These are phyloP conservation scores for Quercus alba DNA, from an alignment of 306 rosid genomes.

Conservation along the genomic window DNA sequence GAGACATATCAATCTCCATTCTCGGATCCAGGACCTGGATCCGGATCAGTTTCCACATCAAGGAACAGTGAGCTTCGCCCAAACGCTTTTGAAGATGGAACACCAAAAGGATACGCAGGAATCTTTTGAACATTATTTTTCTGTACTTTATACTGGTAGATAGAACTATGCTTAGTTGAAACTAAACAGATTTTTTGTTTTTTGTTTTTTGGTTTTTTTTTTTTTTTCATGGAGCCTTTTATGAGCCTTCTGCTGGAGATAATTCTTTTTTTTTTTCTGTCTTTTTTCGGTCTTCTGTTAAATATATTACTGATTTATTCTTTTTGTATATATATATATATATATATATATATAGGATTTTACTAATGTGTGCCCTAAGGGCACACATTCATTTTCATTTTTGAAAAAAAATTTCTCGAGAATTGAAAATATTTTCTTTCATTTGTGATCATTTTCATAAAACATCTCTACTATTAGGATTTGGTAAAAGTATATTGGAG, in stretches of 20 bases:
- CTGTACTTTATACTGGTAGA: conserved; percentile 14
- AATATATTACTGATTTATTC: background rate
- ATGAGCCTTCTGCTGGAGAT: background rate
- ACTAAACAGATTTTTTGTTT: background rate
- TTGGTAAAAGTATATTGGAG: too few species aligned
- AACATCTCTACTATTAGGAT: too few species aligned
- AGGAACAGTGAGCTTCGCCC: conserved; percentile 15
- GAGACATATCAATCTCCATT: conserved; percentile 20
- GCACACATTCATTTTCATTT: too few species aligned
- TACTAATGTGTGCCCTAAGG: too few species aligned
- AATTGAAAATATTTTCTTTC: too few species aligned
- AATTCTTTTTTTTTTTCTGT: background rate
- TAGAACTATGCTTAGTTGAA: conserved; percentile 35
- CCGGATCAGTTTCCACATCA: conserved; percentile 10
- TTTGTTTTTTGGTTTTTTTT: background rate
- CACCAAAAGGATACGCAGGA: conserved; percentile 27
- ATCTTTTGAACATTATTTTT: conserved; percentile 13
- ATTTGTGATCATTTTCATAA: too few species aligned
- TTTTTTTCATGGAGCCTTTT: background rate
- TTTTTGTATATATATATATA: too few species aligned
- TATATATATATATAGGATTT: too few species aligned
- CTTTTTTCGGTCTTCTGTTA: background rate
- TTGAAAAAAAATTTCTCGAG: too few species aligned
- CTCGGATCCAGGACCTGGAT: conserved; percentile 24
- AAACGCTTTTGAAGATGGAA: conserved; percentile 24